Percentiles rank a stretch among this genome's conserved stretches.
These are phyloP conservation scores for Logfia minima DNA, from an alignment of 129 eudicot genomes.

Conservation along the genomic window DNA sequence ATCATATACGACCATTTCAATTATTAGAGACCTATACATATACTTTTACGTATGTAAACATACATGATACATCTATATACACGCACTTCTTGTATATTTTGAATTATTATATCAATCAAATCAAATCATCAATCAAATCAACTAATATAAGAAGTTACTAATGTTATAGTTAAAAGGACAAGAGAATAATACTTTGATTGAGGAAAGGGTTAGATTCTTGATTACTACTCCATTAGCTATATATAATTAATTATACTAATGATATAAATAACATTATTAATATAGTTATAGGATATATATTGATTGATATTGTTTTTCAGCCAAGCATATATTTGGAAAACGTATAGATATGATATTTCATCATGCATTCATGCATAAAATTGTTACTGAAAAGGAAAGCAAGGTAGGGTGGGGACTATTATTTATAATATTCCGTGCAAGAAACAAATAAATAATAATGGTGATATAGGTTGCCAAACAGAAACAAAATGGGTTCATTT, in stretches of 20 bases:
- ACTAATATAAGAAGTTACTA: neutral
- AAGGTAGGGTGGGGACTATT: neutral
- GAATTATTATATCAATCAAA: neutral
- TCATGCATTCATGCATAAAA: neutral
- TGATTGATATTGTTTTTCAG: too few relatives aligned
- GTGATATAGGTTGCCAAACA: neutral
- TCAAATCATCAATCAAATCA: neutral
- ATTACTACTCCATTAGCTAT: too few relatives aligned
- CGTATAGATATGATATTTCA: neutral
- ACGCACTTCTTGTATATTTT: neutral
- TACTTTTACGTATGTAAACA: too few relatives aligned
- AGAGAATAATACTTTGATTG: too few relatives aligned
- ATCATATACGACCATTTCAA: neutral
- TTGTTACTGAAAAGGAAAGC: neutral
- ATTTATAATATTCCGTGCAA: constrained; percentile 23
- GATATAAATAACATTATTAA: too few relatives aligned
- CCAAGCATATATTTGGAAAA: neutral
- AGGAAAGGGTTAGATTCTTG: too few relatives aligned
- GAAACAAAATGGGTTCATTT: neutral
- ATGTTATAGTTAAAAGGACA: neutral
- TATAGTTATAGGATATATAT: too few relatives aligned
- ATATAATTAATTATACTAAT: too few relatives aligned
- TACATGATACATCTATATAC: too few relatives aligned
- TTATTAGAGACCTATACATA: too few relatives aligned
- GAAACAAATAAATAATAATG: constrained; percentile 17